Conservation (phyloP, 179 eudicot species). For the Heliamphora pulchella region DNA sequence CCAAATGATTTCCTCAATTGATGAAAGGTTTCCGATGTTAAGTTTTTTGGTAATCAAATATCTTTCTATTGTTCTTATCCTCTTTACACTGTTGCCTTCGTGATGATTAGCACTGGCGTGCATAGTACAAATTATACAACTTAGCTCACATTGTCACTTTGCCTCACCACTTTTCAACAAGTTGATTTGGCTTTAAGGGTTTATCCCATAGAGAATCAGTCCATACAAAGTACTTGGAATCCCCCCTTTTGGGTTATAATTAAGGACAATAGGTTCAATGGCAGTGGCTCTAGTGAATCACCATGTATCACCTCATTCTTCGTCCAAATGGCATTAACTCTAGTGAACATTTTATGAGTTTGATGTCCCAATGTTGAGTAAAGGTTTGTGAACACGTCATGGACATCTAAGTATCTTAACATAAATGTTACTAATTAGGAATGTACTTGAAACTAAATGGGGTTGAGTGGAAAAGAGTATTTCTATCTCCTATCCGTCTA, state of each 20-base stretch:
- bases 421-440: no score
- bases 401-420: no score
- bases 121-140: not conserved
- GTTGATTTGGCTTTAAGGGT: not conserved
- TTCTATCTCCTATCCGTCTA: no score
- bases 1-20: conserved; percentile 55
- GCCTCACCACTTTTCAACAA: not conserved
- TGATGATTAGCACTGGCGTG: not conserved
- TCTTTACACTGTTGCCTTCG: not conserved
- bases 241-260: not conserved
- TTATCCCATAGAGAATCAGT: not conserved
- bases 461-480: no score
- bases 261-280: not conserved
- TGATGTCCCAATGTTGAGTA: no score
- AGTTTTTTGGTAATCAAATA: conserved; percentile 61
- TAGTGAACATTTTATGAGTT: no score
- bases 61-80: conserved; percentile 3
- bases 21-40: conserved; percentile 75
- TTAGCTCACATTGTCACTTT: not conserved
- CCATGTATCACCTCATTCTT: not conserved
- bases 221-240: not conserved
- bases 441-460: no score
- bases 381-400: no score
- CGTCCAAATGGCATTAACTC: no score
- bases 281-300: no score